phyloP scores from a whole-genome alignment of 2,329 filamentous ascomycete genomes.

The Sporothrix brunneoviolacea region DNA sequence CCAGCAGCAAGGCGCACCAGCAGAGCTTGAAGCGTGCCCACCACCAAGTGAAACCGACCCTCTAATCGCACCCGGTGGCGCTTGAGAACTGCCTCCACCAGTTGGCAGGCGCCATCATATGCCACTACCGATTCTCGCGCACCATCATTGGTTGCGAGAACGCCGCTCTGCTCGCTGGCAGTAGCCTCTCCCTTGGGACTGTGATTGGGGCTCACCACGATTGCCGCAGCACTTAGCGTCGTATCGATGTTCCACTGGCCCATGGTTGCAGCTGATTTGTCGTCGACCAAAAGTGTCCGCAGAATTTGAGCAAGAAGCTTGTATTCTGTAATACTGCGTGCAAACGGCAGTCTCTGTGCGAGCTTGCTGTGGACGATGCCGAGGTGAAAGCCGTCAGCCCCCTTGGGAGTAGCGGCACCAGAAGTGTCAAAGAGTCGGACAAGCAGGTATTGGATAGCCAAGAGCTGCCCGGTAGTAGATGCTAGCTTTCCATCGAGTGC shows the following conservation, averaged over 20 bases:
- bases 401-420: background rate
- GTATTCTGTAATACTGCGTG: conserved; percentile 28
- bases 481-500: conserved; percentile 24
- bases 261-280: conserved; percentile 43
- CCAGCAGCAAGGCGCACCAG: conserved; percentile 44
- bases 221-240: conserved; percentile 40
- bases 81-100: conserved; percentile 49
- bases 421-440: conserved; percentile 27
- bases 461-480: conserved; percentile 34
- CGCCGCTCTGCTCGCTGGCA: background rate
- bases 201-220: conserved; percentile 26
- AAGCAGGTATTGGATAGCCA: conserved; percentile 39
- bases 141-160: background rate
- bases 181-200: no score
- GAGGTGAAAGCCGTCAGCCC: conserved; percentile 28
- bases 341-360: conserved; percentile 24
- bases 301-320: conserved; percentile 36
- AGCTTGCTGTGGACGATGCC: conserved; percentile 37
- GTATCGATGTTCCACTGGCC: conserved; percentile 53
- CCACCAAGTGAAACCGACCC: conserved; percentile 54
- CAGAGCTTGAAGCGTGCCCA: conserved; percentile 49
- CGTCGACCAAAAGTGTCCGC: conserved; percentile 36
- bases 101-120: conserved; percentile 43
- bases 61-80: conserved; percentile 55
- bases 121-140: conserved; percentile 26